Evolutionary conservation across 2,329 filamentous ascomycete genomes (phyloP).

Genomic region (Alternaria conjuncta): DNA sequence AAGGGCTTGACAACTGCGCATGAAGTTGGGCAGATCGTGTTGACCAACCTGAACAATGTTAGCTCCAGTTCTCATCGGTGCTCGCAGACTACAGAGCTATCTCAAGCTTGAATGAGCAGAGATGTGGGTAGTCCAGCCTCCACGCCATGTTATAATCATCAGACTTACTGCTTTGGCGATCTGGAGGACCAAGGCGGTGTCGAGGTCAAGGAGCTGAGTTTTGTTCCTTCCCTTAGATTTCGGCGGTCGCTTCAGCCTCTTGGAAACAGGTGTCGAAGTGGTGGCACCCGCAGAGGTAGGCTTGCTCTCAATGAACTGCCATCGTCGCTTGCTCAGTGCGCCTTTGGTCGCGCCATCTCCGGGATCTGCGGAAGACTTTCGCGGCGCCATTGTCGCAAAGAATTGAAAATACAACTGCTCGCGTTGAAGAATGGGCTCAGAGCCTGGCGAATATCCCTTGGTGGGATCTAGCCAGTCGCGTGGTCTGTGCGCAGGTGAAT

Average conservation of each 20-base stretch:
- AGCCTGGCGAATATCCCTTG: neutral
- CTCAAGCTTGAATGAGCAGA: neutral
- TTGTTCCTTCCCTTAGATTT: neutral
- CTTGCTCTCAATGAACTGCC: neutral
- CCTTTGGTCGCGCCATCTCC: neutral
- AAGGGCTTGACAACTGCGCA: neutral
- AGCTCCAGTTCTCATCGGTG: neutral
- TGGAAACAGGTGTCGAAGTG: neutral
- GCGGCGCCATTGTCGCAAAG: neutral
- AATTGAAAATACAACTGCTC: neutral
- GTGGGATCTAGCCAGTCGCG: neutral
- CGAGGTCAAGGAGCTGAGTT: neutral
- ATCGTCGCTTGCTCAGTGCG: neutral
- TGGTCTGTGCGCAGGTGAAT: neutral
- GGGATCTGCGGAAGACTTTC: neutral
- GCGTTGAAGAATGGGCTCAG: neutral
- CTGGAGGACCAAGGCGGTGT: neutral
- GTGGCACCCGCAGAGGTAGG: neutral
- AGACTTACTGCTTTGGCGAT: neutral
- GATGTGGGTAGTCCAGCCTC: neutral
- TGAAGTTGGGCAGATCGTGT: neutral
- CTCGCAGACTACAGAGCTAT: neutral
- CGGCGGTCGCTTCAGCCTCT: neutral
- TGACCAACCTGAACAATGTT: neutral
- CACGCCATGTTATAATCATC: neutral